A percentile compares a stretch with the other conserved stretches of the same genome.
Conservation (phyloP, 2,329 filamentous ascomycete genomes). For the Kalmusia sp. region DNA sequence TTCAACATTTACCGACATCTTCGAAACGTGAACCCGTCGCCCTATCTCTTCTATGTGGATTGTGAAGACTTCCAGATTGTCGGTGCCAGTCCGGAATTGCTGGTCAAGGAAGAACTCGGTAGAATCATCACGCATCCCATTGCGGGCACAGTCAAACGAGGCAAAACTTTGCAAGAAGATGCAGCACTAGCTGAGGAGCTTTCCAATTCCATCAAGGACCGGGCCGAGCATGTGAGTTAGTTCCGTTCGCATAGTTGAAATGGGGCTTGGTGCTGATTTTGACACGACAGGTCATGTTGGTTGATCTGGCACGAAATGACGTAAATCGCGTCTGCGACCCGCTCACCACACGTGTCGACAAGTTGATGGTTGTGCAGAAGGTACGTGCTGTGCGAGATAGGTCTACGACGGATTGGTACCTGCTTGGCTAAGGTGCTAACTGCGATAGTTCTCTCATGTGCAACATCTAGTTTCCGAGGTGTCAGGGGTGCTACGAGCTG, state of each 20-base stretch:
- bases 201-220: slow-evolving; percentile 83
- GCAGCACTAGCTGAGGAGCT: slow-evolving; percentile 78
- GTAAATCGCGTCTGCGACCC: slow-evolving; percentile 96
- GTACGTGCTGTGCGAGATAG: slow-evolving; percentile 20
- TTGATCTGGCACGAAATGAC: slow-evolving; percentile 94
- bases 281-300: slow-evolving; percentile 84
- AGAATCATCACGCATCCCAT: slow-evolving; percentile 96
- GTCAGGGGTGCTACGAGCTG: slow-evolving; percentile 82
- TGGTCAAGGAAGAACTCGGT: slow-evolving; percentile 88
- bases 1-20: slow-evolving; percentile 98
- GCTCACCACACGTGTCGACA: slow-evolving; percentile 85
- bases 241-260: slow-evolving; percentile 15
- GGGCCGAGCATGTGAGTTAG: slow-evolving; percentile 46
- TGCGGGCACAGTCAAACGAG: slow-evolving; percentile 91
- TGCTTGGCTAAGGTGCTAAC: slow-evolving; percentile 10
- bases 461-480: slow-evolving; percentile 98
- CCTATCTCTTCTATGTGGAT: slow-evolving; percentile 95
- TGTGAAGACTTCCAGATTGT: slow-evolving; percentile 94
- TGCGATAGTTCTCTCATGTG: slow-evolving; percentile 81
- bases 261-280: slow-evolving; percentile 66
- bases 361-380: slow-evolving; percentile 75
- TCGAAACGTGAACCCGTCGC: slow-evolving; percentile 95
- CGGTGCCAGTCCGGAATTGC: slow-evolving; percentile 90
- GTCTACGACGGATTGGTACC: neutral
- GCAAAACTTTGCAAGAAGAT: slow-evolving; percentile 81